phyloP scores from a whole-genome alignment of 805 yeast genomes.

The Sugiyamaella mastotermitis region DNA sequence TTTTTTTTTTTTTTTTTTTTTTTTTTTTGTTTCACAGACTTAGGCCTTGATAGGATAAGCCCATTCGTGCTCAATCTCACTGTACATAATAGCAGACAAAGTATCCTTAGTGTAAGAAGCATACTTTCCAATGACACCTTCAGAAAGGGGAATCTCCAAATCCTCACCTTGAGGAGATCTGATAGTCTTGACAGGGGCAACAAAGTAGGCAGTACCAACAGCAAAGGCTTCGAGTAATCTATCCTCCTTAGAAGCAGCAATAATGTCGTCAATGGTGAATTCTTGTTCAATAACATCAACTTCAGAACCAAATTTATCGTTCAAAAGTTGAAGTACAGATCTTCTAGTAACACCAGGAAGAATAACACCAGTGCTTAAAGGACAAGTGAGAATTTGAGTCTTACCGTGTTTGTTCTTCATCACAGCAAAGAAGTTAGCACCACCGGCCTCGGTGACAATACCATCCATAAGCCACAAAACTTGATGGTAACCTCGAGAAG shows the following conservation, averaged over 20 bases:
- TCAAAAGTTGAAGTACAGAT: constrained; percentile 38
- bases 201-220: constrained; percentile 49
- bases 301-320: constrained; percentile 28
- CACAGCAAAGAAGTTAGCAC: constrained; percentile 47
- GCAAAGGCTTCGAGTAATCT: constrained; percentile 49
- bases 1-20: too few species aligned
- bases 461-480: constrained; percentile 50
- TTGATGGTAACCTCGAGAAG: constrained; percentile 42
- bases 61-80: constrained; percentile 24
- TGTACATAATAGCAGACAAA: constrained; percentile 24
- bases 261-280: constrained; percentile 43
- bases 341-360: constrained; percentile 50
- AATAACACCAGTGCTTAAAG: constrained; percentile 44
- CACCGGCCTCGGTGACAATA: constrained; percentile 49
- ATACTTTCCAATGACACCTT: constrained; percentile 34
- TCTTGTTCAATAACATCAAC: constrained; percentile 40
- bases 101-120: constrained; percentile 35
- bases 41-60: too few species aligned
- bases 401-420: constrained; percentile 37
- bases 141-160: constrained; percentile 37
- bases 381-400: constrained; percentile 46
- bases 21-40: too few species aligned
- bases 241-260: constrained; percentile 40
- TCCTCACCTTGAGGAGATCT: constrained; percentile 38
- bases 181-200: constrained; percentile 42